Evolutionary conservation across 257 asterid species (phyloP), one percentile per base, ranked within the genome.

Genomic region (Scutellaria barbata): DNA sequence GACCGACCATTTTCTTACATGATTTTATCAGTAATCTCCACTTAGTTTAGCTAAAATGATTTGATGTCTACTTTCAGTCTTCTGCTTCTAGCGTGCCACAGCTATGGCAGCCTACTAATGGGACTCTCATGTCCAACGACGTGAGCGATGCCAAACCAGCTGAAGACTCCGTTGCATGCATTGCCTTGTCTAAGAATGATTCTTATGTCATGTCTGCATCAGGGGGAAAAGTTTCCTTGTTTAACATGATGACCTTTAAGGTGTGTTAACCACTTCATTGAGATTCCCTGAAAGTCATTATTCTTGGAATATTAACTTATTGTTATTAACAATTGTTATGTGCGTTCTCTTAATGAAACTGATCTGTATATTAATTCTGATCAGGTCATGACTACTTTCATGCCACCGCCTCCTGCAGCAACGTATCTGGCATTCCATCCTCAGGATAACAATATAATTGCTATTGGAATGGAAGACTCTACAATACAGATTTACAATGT

Each of bases 151-250:
- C 80, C 69, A 94, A 88, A 82, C 77, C 91, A 57, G 72, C 89
- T 46, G 98, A 94, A 79, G 99, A 94, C 69, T 68, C 96, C 0
- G 92, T 88, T 79, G 85, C 97, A 45, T 94, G 99, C 77, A 87
- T 94, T 70, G 99, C 99, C 55, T 81, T 94, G 74, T 94, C 99
- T 14, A 94, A 94, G 78, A 94, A 94, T 70, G 99, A 94, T 84
- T 94, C 99, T n/a, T 94, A 94, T 77, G 99, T 94, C 76, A 94
- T 94, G 99, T 94, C 99, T 69, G 97, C 98, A 46, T 94, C 99
- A n/a, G 99, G 99, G 64, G 99, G 99, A 58, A 94, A 89, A 81
- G 96, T 94, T 68, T 94, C 99, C 74, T 79, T 94, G 89, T 94
- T 94, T 82, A 94, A 94, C 84, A 94, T 94, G 99, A 94, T 91